phyloP scores from a whole-genome alignment of 2,329 filamentous ascomycete genomes.

The Diaporthe batatas region DNA sequence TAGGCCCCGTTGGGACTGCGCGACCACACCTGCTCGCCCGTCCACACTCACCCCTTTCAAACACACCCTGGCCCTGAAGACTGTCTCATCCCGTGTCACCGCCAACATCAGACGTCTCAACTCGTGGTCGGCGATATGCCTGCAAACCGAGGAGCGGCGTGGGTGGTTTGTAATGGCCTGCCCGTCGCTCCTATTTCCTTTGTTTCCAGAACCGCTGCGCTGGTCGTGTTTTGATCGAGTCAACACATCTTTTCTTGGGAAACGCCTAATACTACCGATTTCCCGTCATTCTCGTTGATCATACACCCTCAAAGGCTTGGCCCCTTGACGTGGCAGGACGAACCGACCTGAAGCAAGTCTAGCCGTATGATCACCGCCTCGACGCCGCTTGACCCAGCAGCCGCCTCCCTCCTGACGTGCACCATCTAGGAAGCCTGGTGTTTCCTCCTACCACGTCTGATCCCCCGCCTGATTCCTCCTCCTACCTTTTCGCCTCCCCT shows the following conservation, averaged over 20 bases:
- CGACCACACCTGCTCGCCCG: background rate
- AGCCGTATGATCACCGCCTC: conserved; percentile 16
- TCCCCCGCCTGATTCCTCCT: background rate
- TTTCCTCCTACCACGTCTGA: background rate
- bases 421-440: conserved; percentile 7
- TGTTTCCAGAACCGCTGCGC: conserved; percentile 8
- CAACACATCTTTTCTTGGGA: conserved; percentile 16
- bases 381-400: background rate
- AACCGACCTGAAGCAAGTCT: conserved; percentile 23
- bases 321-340: conserved; percentile 3
- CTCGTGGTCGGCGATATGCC: background rate
- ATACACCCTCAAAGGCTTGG: conserved; percentile 31
- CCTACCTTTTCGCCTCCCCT: background rate
- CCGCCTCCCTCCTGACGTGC: background rate
- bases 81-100: conserved; percentile 38
- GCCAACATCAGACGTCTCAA: conserved; percentile 40
- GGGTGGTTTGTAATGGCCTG: background rate
- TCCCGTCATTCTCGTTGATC: conserved; percentile 32
- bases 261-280: conserved; percentile 17
- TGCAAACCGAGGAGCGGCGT: background rate
- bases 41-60: conserved; percentile 8
- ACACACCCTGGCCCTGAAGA: conserved; percentile 32
- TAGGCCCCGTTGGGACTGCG: background rate
- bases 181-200: background rate
- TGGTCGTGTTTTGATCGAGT: conserved; percentile 4